Evolutionary conservation across 441 rosid genomes (phyloP), one percentile per base, ranked within the genome.

Genomic region (Pelargonium cotyledonis): DNA sequence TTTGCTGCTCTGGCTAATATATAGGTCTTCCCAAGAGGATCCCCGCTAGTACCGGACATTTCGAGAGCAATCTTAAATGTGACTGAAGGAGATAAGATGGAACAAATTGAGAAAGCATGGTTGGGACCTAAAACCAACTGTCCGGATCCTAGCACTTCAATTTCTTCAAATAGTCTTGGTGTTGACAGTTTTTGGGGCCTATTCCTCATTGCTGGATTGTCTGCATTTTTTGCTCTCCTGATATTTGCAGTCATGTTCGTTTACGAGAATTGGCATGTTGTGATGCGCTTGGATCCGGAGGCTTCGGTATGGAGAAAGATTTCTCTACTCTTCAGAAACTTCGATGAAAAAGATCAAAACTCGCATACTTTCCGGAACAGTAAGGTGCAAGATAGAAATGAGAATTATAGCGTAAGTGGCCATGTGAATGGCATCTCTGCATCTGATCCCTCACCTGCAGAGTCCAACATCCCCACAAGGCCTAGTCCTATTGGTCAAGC

Each of bases 51-150:
- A 0, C 69, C 82, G 0, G 87, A 87, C 68, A 38, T 92, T n/a
- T 90, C 94, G 1, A 81, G 83, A 67, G 96, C 89, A 2, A 76
- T 89, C 23, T 70, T 92, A 8, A 78, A 79, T 5, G 73, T 90
- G 43, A 85, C 75, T 4, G 88, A 86, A 68, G 85, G 90, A 23
- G 80, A 80, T 0, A 70, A 73, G 68, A 82, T 83, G 58, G 76
- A 41, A 23, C 43, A 71, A 55, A 83, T 89, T 2, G 85, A 85
- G 29, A 53, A 63, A 0, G 67, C 80, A 16, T 86, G 86, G 85
- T 75, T 89, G 73, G 72, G 77, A 38, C 77, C 70, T 4, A 65
- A 46, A 18, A 55, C 67, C 3, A 40, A 6, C 6, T 90, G 88
- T 47, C 81, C 77, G 0, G 83, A 82, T 7, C 21, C 63, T 9